Base-by-base conservation (phyloP, 495 filamentous ascomycete species). In the Penicillium silybi region DNA sequence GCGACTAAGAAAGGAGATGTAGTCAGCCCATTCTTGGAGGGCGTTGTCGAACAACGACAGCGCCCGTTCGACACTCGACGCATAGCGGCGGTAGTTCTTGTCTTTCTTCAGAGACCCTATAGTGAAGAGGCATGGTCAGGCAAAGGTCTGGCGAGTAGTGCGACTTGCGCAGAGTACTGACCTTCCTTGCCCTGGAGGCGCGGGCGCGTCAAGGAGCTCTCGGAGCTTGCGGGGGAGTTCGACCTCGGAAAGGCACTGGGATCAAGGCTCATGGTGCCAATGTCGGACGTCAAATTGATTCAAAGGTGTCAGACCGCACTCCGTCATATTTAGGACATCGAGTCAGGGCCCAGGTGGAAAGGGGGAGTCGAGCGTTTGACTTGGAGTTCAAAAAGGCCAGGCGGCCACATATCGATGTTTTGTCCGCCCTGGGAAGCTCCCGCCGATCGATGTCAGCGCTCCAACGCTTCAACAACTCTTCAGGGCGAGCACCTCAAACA, bases 11-110 rank as follows among this genome's bases (percentile, higher is more conserved):
- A 97, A 97, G 9, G 92, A 95, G 64, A 99, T 97, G 64, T 99
- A 99, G 67, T 99, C 93, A 29, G 95, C 92, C 93, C 93, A 99
- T 82, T 97, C 93, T 69, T 97, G 90, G 56, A 96, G 75, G 43
- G 90, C 83, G 18, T 86, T 91, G 70, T 99, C 93, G 71, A 97
- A 99, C 23, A 95, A 73, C 23, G 88, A 84, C 56, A 99, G 77
- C 35, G 91, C 89, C 66, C 91, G 79, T 63, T 97, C 91, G 49
- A 99, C 84, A 44, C 83, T 85, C 35, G 86, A 86, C 20, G 89
- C 89, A 85, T 96, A 99, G 59, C 89, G 83, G 53, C 92, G 89
- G 63, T 90, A 95, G 57, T 82, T 80, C 70, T 95, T 96, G 71
- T 98, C 92, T 69, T 93, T 95, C 53, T 79, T 84, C 18, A 84